phyloP scores from a whole-genome alignment of 768 basidiomycete genomes.

The Suillus spraguei region DNA sequence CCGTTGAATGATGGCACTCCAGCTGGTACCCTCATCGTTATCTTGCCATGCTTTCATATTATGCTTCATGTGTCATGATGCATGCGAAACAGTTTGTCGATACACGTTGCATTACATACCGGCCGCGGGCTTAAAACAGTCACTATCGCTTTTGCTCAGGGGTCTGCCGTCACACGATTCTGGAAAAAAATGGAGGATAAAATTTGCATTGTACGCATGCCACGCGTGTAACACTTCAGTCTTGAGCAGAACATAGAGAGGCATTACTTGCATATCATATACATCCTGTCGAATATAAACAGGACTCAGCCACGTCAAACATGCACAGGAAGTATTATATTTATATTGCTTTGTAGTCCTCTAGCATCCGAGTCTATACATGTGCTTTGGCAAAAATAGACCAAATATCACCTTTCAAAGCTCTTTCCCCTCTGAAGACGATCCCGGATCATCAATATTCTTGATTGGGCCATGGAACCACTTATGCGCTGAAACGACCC shows the following conservation, averaged over 20 bases:
- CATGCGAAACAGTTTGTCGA: neutral
- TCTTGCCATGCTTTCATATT: neutral
- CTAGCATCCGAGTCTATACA: no score
- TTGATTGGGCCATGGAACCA: slow-evolving; percentile 73
- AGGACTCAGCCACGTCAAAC: neutral
- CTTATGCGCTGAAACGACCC: slow-evolving; percentile 66
- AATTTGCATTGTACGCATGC: neutral
- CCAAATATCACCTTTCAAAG: slow-evolving; percentile 2
- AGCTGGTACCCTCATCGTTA: neutral
- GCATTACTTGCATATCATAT: no score
- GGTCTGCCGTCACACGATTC: neutral
- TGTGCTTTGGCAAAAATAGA: neutral
- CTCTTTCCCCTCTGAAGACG: slow-evolving; percentile 18
- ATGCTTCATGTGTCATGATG: slow-evolving; percentile 1
- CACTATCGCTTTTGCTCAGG: neutral
- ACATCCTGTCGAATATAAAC: no score
- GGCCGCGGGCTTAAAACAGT: neutral
- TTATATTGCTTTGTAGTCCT: no score
- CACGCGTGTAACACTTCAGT: no score
- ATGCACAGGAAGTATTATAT: neutral
- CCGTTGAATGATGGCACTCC: neutral
- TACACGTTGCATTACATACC: neutral
- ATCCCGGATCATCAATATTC: slow-evolving; percentile 40
- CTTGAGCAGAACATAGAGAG: neutral
- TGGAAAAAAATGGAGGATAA: neutral